A percentile compares a stretch with the other conserved stretches of the same genome.
Conservation (phyloP, 1,284 basidiomycete genomes). For the Mycena citricolor region DNA sequence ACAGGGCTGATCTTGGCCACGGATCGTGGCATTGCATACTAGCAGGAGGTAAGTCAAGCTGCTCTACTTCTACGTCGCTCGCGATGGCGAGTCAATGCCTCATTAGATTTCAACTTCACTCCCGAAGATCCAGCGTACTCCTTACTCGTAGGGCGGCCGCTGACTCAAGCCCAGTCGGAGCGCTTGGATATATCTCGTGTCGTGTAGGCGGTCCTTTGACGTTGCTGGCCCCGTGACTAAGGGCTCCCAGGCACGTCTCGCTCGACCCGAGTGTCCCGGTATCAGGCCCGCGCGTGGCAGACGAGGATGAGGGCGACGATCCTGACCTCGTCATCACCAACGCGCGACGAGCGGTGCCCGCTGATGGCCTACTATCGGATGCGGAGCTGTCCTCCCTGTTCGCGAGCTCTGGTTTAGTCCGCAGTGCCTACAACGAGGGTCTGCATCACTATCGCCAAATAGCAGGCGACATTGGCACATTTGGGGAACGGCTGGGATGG, state of each 20-base stretch:
- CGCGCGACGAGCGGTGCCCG: slow-evolving; percentile 58
- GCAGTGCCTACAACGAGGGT: slow-evolving; percentile 63
- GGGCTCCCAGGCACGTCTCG: slow-evolving; percentile 56
- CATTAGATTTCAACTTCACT: slow-evolving; percentile 89
- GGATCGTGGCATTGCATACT: slow-evolving; percentile 76
- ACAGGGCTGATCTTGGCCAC: slow-evolving; percentile 49
- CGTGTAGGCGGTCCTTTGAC: too few relatives aligned
- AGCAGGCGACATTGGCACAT: slow-evolving; percentile 39
- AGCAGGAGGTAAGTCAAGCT: slow-evolving; percentile 66
- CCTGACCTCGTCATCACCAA: slow-evolving; percentile 77
- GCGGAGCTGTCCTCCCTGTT: slow-evolving; percentile 62
- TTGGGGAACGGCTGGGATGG: slow-evolving; percentile 47
- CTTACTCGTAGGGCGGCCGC: slow-evolving; percentile 63
- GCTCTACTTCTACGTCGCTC: neutral
- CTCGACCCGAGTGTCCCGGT: slow-evolving; percentile 61
- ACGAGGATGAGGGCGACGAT: slow-evolving; percentile 50
- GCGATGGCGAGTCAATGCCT: slow-evolving; percentile 7
- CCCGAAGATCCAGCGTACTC: slow-evolving; percentile 87
- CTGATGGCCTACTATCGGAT: slow-evolving; percentile 74
- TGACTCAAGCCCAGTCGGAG: slow-evolving; percentile 55
- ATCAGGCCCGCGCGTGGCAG: slow-evolving; percentile 45
- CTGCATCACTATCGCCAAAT: slow-evolving; percentile 33
- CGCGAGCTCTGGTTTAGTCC: slow-evolving; percentile 38
- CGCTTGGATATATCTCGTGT: slow-evolving; percentile 69
- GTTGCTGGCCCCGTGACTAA: too few relatives aligned